phyloP scores from a whole-genome alignment of 1,284 basidiomycete genomes.

The Polyporus tsugae region DNA sequence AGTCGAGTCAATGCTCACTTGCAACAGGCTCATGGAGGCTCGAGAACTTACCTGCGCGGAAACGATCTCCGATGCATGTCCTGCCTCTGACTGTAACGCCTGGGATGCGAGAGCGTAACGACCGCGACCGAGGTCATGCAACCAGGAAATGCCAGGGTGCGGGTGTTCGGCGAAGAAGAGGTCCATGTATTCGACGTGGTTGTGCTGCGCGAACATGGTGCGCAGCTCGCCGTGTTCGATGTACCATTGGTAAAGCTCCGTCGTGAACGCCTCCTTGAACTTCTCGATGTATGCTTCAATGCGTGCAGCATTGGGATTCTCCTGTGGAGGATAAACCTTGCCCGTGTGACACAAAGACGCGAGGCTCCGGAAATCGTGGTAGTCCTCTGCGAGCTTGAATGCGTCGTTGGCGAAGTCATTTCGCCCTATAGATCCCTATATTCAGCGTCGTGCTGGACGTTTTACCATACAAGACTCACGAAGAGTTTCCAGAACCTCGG shows the following conservation, averaged over 20 bases:
- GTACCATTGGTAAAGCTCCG: conserved; percentile 89
- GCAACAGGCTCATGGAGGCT: background rate
- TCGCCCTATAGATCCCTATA: conserved; percentile 52
- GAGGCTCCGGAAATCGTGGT: conserved; percentile 84
- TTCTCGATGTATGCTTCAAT: conserved; percentile 81
- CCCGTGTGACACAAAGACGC: conserved; percentile 83
- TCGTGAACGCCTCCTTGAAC: conserved; percentile 88
- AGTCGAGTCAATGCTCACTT: background rate
- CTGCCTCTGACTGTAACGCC: conserved; percentile 71
- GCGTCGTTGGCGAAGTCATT: conserved; percentile 76
- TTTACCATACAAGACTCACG: conserved; percentile 54
- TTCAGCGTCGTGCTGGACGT: background rate
- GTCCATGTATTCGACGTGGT: conserved; percentile 74
- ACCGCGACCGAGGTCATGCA: conserved; percentile 84
- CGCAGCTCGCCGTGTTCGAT: conserved; percentile 81
- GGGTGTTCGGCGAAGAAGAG: conserved; percentile 75
- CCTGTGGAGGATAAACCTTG: conserved; percentile 65
- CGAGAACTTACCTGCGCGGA: conserved; percentile 72
- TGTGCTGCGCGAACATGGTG: conserved; percentile 74
- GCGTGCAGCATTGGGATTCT: conserved; percentile 65
- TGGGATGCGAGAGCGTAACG: conserved; percentile 73
- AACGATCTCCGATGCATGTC: conserved; percentile 63
- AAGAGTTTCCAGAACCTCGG: conserved; percentile 79
- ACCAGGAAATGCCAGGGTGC: conserved; percentile 83
- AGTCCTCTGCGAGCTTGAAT: conserved; percentile 85